Evolutionary conservation across 2,329 filamentous ascomycete genomes (phyloP).

Genomic region (Golovinomyces cichoracearum): DNA sequence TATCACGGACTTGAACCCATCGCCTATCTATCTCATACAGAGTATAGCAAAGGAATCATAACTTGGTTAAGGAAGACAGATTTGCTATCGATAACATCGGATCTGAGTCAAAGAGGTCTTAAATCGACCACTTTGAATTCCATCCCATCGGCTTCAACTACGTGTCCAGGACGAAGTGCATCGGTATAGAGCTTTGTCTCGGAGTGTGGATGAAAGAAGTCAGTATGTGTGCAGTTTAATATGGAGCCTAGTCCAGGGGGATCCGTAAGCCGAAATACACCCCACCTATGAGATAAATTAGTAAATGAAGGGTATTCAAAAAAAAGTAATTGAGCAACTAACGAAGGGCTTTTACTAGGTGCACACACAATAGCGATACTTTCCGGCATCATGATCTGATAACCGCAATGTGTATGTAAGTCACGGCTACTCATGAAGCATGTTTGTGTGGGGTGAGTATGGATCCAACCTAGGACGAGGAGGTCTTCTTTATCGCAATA

Average conservation of each 20-base stretch:
- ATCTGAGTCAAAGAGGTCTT: conserved; percentile 14
- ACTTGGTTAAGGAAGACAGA: too few relatives aligned
- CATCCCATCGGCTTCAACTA: conserved; percentile 28
- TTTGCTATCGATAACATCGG: too few relatives aligned
- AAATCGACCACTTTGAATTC: conserved; percentile 42
- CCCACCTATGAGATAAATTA: conserved; percentile 33
- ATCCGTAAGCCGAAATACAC: conserved; percentile 78
- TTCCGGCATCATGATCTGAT: conserved; percentile 90
- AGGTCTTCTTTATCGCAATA: conserved; percentile 31
- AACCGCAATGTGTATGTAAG: conserved; percentile 76
- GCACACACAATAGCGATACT: conserved; percentile 93
- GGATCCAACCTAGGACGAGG: conserved; percentile 43
- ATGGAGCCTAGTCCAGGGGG: conserved; percentile 76
- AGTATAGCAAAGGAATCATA: too few relatives aligned
- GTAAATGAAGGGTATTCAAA: background rate
- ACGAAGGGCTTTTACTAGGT: conserved; percentile 53
- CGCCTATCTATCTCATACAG: too few relatives aligned
- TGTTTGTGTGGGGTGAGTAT: conserved; percentile 86
- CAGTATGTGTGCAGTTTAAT: conserved; percentile 47
- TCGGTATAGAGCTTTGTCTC: conserved; percentile 18
- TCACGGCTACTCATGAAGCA: conserved; percentile 96
- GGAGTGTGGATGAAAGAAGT: conserved; percentile 57
- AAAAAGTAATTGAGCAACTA: conserved; percentile 15
- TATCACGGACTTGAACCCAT: too few relatives aligned
- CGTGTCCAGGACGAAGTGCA: conserved; percentile 26